phyloP scores from a whole-genome alignment of 225 moss, liverwort and hornwort genomes.

The Asterella californica region DNA sequence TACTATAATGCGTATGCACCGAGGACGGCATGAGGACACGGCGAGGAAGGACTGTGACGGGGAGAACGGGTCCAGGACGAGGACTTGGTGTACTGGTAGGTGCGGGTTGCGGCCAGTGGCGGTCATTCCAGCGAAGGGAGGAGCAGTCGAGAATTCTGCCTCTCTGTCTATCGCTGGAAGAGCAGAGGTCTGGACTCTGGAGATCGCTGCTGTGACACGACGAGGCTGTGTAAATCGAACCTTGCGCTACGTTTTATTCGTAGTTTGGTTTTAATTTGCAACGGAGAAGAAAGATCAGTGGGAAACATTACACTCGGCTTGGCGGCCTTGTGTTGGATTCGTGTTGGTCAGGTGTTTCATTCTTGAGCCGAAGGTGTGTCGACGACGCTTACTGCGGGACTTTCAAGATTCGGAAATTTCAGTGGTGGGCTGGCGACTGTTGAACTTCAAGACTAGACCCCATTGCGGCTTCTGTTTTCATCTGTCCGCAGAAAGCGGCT shows the following conservation, averaged over 20 bases:
- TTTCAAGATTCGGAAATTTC: neutral
- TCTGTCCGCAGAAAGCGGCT: neutral
- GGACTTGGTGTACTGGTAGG: neutral
- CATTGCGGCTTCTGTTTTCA: neutral
- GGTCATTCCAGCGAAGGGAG: neutral
- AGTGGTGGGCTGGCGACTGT: neutral
- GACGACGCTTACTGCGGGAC: neutral
- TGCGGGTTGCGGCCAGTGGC: neutral
- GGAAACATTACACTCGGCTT: neutral
- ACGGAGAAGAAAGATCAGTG: neutral
- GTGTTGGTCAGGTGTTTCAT: neutral
- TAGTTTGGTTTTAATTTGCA: neutral
- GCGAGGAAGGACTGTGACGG: too few species aligned
- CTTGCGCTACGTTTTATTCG: neutral
- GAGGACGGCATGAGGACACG: constrained; percentile 9
- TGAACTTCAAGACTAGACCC: neutral
- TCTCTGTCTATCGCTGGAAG: neutral
- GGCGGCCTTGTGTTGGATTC: neutral
- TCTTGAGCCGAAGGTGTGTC: neutral
- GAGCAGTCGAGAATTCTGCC: neutral
- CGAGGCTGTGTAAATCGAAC: neutral
- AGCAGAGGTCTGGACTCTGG: neutral
- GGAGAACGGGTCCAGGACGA: neutral
- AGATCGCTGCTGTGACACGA: neutral
- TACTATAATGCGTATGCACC: neutral